These are phyloP conservation scores for Umbelopsis sp. DNA, from an alignment of 192 early-diverging fungal species.

Conservation along the genomic window DNA sequence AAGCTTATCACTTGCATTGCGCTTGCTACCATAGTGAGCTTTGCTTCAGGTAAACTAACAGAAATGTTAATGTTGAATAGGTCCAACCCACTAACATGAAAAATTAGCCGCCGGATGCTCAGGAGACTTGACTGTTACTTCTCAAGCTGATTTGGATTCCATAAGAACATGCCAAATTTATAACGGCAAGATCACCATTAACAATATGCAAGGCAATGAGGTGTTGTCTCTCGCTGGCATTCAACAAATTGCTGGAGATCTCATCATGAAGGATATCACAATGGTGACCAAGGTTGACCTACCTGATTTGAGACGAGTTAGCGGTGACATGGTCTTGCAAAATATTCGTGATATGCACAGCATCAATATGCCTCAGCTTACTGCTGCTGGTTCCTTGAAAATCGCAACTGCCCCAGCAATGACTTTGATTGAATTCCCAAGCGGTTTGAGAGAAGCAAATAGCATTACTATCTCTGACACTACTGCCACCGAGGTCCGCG, in stretches of 20 bases:
- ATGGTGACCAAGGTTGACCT: constrained; percentile 23
- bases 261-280: constrained; percentile 17
- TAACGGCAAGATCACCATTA: constrained; percentile 32
- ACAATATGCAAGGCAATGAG: background rate
- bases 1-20: constrained; percentile 1
- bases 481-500: constrained; percentile 22
- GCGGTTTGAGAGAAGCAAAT: constrained; percentile 33
- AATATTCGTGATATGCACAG: constrained; percentile 18
- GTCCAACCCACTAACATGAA: background rate
- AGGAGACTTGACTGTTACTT: constrained; percentile 24
- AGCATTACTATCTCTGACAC: constrained; percentile 35
- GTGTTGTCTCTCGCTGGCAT: constrained; percentile 16
- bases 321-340: constrained; percentile 19
- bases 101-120: constrained; percentile 12
- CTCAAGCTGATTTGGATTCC: constrained; percentile 35
- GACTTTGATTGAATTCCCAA: constrained; percentile 28
- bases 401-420: constrained; percentile 26
- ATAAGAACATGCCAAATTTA: constrained; percentile 30
- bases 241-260: constrained; percentile 23
- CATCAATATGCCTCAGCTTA: constrained; percentile 29
- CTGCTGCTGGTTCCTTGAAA: constrained; percentile 17
- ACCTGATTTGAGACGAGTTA: constrained; percentile 25
- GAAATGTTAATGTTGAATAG: background rate
- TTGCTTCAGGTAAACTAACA: background rate
- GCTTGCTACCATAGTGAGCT: background rate